Evolutionary conservation across 1,284 basidiomycete species (phyloP).

Genomic region (Sparassis latifolia): DNA sequence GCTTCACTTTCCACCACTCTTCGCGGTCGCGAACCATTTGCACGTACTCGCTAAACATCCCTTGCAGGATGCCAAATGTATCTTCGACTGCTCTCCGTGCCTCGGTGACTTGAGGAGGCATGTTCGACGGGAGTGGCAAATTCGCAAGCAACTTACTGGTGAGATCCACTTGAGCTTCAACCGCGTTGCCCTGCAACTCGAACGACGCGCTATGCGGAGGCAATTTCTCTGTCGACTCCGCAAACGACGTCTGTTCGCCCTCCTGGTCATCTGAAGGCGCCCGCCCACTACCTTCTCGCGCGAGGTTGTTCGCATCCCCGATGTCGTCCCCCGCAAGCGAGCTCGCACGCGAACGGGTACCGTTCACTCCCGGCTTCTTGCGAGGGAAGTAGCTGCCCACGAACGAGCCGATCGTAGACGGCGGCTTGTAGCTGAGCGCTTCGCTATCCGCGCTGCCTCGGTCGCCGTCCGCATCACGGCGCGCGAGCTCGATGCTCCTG

Average conservation of each 20-base stretch:
- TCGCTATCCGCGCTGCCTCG: slow-evolving; percentile 30
- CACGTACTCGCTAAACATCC: slow-evolving; percentile 64
- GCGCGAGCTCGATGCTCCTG: slow-evolving; percentile 67
- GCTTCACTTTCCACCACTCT: slow-evolving; percentile 62
- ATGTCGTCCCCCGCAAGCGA: slow-evolving; percentile 12
- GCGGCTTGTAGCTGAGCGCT: slow-evolving; percentile 17
- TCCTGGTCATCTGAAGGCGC: slow-evolving; percentile 28
- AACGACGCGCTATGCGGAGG: slow-evolving; percentile 69
- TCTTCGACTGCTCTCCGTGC: slow-evolving; percentile 57
- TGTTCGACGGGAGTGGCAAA: slow-evolving; percentile 33
- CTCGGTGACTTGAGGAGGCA: slow-evolving; percentile 35
- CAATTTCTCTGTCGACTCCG: slow-evolving; percentile 31
- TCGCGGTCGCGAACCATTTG: slow-evolving; percentile 80
- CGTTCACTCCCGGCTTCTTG: slow-evolving; percentile 6
- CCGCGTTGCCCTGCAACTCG: slow-evolving; percentile 71
- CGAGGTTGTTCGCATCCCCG: slow-evolving; percentile 6
- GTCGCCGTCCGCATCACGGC: slow-evolving; percentile 21
- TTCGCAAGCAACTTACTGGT: slow-evolving; percentile 62
- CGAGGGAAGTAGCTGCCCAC: background rate
- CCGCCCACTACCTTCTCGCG: slow-evolving; percentile 8
- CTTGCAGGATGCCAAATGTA: slow-evolving; percentile 52
- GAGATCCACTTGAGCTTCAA: slow-evolving; percentile 77
- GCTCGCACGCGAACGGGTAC: slow-evolving; percentile 3
- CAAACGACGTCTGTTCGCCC: slow-evolving; percentile 35
- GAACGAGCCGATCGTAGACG: slow-evolving; percentile 14